Evolutionary conservation across 768 basidiomycete species (phyloP), one percentile per base, ranked within the genome.

Genomic region (Pleurotus pulmonarius): DNA sequence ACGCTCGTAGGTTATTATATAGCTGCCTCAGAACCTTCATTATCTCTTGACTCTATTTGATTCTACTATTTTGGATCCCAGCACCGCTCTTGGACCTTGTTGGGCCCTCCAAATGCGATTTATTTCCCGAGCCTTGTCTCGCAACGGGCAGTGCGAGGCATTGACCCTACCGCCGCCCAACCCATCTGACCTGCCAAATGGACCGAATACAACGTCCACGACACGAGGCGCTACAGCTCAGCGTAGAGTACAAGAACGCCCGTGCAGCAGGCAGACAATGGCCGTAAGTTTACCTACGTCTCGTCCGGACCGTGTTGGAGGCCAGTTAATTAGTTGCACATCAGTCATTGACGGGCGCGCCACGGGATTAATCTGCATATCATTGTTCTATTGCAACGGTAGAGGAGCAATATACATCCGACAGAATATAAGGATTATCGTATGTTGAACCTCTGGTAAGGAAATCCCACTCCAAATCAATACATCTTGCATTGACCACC

Each of bases 401-500:
- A 45, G n/a, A 24, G 44, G 13, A 18, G 16, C 44, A 16, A 24
- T 4, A 18, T 18, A 18, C 11, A 18, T 45, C 15, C 8, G 4
- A 18, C 5, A 45, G 8, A 4, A 24, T 18, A 16, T 13, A 45
- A 24, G 18, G 24, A 4, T 45, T 18, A 26, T 15, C 3, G 46
- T 24, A 24, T 51, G 34, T 51, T 13, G 24, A 15, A 51, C 49
- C 22, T 51, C 49, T 51, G 49, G 49, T 51, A 51, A 51, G 49
- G 49, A 51, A 51, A 51, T 29, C 47, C 49, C 49, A 51, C 49
- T 51, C 15, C 29, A 51, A 51, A 20, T 51, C 49, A 51, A 51
- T 24, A 26, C 46, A 16, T 22, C 15, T 20, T 15, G 46, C 22
- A 26, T 51, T 51, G 49, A 51, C 49, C 26, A 20, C 49, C n/a